Evolutionary conservation across 2,329 filamentous ascomycete genomes (phyloP).

Genomic region (Sporothrix variecibatus): DNA sequence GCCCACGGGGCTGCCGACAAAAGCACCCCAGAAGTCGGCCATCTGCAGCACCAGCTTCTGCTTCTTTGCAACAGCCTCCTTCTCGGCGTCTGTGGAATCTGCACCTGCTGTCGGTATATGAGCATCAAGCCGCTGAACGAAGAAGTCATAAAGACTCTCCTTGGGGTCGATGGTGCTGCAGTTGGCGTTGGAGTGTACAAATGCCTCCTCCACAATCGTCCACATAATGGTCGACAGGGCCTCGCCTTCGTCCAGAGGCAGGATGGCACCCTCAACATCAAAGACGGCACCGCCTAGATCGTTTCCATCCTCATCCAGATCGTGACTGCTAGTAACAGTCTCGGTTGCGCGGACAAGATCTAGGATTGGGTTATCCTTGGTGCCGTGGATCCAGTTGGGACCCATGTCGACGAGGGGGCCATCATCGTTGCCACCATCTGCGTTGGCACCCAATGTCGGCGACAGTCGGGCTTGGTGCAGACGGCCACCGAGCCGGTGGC

Average conservation of each 20-base stretch:
- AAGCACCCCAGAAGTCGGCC: conserved; percentile 69
- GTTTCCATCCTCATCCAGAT: conserved; percentile 49
- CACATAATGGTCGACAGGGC: conserved; percentile 60
- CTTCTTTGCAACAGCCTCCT: conserved; percentile 34
- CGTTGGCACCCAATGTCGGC: not conserved
- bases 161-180: conserved; percentile 49
- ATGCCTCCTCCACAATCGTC: conserved; percentile 68
- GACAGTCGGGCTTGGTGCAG: conserved; percentile 54
- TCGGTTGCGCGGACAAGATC: conserved; percentile 64
- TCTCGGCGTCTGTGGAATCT: conserved; percentile 25
- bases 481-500: conserved; percentile 67
- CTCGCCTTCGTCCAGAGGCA: conserved; percentile 51
- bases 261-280: conserved; percentile 55
- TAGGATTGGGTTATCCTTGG: conserved; percentile 68
- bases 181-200: conserved; percentile 63
- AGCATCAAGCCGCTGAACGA: conserved; percentile 46
- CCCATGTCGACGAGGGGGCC: conserved; percentile 59
- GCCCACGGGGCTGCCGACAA: conserved; percentile 65
- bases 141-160: conserved; percentile 58
- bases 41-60: conserved; percentile 49
- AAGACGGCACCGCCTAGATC: conserved; percentile 44
- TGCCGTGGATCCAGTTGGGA: conserved; percentile 82
- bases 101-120: conserved; percentile 44
- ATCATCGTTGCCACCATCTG: conserved; percentile 34
- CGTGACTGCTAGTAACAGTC: conserved; percentile 52